Percentiles rank a stretch among this genome's conserved stretches.
Evolutionary conservation across 2,329 filamentous ascomycete species (phyloP).

Genomic region (Geosmithia flava): DNA sequence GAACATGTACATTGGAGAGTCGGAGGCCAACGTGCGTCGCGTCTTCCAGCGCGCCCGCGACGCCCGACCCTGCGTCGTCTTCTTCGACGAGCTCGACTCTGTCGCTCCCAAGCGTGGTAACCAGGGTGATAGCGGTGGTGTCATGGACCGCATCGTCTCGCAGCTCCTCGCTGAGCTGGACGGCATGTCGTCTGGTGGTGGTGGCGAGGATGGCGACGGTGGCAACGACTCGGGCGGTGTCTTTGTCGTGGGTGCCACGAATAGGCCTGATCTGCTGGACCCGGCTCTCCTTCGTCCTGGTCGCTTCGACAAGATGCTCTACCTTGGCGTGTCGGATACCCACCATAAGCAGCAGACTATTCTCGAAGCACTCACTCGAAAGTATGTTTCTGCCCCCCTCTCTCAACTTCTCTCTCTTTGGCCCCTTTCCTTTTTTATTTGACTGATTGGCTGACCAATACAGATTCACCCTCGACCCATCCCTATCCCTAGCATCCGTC

Average conservation of each 20-base stretch:
- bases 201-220: constrained; percentile 22
- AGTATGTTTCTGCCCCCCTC: constrained; percentile 42
- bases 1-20: constrained; percentile 95
- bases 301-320: constrained; percentile 97
- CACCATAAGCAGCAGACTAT: constrained; percentile 95
- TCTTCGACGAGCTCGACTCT: constrained; percentile 87
- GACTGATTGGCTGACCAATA: background rate
- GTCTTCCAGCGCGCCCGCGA: constrained; percentile 83
- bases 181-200: constrained; percentile 90
- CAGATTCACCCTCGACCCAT: constrained; percentile 75
- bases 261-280: constrained; percentile 85
- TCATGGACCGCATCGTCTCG: constrained; percentile 96
- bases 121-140: constrained; percentile 91
- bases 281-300: constrained; percentile 81
- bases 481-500: constrained; percentile 62
- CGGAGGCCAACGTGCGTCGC: constrained; percentile 79
- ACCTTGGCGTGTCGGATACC: constrained; percentile 89
- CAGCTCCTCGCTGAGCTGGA: constrained; percentile 91
- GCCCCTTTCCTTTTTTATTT: background rate
- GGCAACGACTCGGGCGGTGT: constrained; percentile 51
- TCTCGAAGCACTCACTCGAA: constrained; percentile 83
- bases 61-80: constrained; percentile 78
- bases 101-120: constrained; percentile 95
- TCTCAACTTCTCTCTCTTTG: background rate
- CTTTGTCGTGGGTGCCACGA: constrained; percentile 94